phyloP scores from a whole-genome alignment of 345 rosid species.

The Erodium maritimum region DNA sequence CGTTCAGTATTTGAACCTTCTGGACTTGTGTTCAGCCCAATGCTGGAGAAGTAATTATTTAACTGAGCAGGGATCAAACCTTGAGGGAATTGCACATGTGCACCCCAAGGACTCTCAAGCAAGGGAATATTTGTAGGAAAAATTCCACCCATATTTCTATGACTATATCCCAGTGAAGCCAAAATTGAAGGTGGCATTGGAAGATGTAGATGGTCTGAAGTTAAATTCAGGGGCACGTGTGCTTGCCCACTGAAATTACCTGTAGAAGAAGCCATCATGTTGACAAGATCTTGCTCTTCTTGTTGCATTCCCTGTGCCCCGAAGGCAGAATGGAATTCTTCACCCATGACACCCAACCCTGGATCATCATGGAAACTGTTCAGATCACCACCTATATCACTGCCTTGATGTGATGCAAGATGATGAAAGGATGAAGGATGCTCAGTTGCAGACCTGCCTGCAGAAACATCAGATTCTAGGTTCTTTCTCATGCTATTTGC shows the following conservation, averaged over 20 bases:
- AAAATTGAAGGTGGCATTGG: conserved; percentile 13
- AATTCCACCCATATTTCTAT: conserved; percentile 52
- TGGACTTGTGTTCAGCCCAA: conserved; percentile 33
- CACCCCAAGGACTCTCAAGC: conserved; percentile 43
- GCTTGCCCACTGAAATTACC: conserved; percentile 59
- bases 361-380: conserved; percentile 30
- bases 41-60: conserved; percentile 50
- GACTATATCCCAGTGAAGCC: conserved; percentile 59
- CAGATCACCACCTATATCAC: conserved; percentile 30
- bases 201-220: conserved; percentile 49
- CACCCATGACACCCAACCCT: conserved; percentile 10
- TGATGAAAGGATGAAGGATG: conserved; percentile 40
- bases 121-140: conserved; percentile 60
- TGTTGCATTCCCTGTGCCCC: conserved; percentile 59
- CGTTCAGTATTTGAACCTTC: conserved; percentile 41
- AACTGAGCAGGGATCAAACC: conserved; percentile 43
- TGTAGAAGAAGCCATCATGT: conserved; percentile 47
- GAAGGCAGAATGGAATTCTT: conserved; percentile 22
- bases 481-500: conserved; percentile 38
- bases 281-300: conserved; percentile 69
- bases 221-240: conserved; percentile 48
- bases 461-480: conserved; percentile 35
- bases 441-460: conserved; percentile 24
- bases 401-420: conserved; percentile 30
- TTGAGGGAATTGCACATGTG: conserved; percentile 57